Conservation (phyloP, 176 grass and related monocot species). For the Pharus latifolius region DNA sequence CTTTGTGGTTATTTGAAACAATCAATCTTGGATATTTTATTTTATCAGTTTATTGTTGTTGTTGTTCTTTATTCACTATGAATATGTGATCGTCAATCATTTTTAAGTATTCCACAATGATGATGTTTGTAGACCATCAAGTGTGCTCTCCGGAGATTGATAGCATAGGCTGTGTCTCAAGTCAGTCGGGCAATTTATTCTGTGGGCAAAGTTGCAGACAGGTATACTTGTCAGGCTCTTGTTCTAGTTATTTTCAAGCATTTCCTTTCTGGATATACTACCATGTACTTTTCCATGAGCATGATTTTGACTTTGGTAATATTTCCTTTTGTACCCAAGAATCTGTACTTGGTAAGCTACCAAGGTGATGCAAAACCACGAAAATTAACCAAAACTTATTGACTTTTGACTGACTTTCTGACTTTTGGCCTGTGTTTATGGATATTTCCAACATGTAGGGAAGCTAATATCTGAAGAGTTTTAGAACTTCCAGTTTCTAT, state of each 20-base stretch:
- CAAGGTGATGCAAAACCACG: background rate
- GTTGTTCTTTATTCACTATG: background rate
- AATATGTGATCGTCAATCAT: conserved; percentile 7
- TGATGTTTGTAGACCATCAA: conserved; percentile 57
- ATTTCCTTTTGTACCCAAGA: background rate
- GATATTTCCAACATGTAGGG: background rate
- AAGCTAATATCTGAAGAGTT: no score
- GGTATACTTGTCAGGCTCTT: conserved; percentile 26
- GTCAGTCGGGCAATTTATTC: conserved; percentile 39
- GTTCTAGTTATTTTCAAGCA: background rate
- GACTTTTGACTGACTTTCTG: background rate
- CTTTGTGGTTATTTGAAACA: background rate
- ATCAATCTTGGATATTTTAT: conserved; percentile 2
- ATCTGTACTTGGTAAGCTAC: background rate
- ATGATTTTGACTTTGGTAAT: background rate
- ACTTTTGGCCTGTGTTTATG: no score
- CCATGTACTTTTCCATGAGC: background rate
- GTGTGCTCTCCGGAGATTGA: conserved; percentile 45
- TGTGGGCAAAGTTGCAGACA: conserved; percentile 76
- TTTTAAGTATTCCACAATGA: conserved; percentile 15
- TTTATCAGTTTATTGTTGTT: background rate
- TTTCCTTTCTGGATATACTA: conserved; percentile 3
- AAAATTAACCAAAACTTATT: background rate
- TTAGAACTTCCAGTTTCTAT: no score
- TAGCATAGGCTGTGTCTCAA: conserved; percentile 10